A percentile compares a stretch with the other conserved stretches of the same genome.
These are phyloP conservation scores for Akanthomyces dipterigenus DNA, from an alignment of 2,329 filamentous ascomycete genomes.

Conservation along the genomic window DNA sequence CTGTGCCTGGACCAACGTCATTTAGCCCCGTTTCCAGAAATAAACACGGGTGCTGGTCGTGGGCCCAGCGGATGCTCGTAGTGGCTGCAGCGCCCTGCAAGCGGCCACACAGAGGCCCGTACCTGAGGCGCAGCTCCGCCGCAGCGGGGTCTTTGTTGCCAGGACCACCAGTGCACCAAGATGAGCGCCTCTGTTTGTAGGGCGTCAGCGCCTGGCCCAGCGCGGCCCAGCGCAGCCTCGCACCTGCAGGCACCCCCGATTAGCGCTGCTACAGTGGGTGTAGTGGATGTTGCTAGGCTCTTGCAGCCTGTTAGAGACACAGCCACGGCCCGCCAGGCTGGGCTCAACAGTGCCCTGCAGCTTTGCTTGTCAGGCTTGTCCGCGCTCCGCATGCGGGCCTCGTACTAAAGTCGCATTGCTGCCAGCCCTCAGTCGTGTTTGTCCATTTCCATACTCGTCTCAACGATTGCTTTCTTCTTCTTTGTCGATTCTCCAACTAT, in stretches of 20 bases:
- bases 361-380: too few species aligned
- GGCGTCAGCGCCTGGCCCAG: neutral
- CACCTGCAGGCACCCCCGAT: neutral
- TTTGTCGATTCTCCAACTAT: neutral
- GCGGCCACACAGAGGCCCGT: neutral
- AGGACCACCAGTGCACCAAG: neutral
- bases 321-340: neutral
- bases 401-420: neutral
- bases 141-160: neutral
- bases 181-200: neutral
- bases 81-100: neutral
- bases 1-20: conserved; percentile 2
- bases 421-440: neutral
- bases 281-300: neutral
- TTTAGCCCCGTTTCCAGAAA: conserved; percentile 10
- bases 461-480: neutral
- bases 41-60: conserved; percentile 1
- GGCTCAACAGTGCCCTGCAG: neutral
- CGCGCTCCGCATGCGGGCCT: neutral
- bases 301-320: neutral
- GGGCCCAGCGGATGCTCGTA: neutral
- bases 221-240: neutral
- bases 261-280: neutral
- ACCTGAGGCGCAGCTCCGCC: conserved; percentile 4
- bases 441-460: neutral